Conservation (phyloP, 1,284 basidiomycete genomes). For the Sphaerobolus stellatus region DNA sequence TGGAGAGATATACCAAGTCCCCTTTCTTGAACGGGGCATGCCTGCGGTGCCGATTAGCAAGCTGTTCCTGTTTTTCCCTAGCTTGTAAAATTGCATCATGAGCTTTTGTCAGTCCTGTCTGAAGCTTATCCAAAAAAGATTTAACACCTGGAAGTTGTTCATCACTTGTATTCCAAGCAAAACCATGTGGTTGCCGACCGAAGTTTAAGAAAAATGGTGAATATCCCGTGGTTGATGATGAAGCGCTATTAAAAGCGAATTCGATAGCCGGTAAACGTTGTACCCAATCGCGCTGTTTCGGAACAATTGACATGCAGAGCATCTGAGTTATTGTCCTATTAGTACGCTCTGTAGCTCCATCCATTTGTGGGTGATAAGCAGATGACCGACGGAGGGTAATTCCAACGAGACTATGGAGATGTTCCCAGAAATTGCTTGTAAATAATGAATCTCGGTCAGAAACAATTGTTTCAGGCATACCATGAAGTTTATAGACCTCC, state of each 20-base stretch:
- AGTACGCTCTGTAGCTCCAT: slow-evolving; percentile 40
- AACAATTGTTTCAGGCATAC: slow-evolving; percentile 39
- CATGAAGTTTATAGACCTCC: slow-evolving; percentile 40
- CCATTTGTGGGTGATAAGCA: slow-evolving; percentile 45
- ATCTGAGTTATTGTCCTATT: slow-evolving; percentile 41
- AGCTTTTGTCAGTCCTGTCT: slow-evolving; percentile 26
- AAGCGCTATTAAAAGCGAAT: slow-evolving; percentile 33
- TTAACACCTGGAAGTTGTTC: slow-evolving; percentile 28
- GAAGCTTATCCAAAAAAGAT: slow-evolving; percentile 25
- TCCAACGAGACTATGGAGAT: slow-evolving; percentile 34
- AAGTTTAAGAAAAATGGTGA: slow-evolving; percentile 33
- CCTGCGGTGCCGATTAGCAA: slow-evolving; percentile 29
- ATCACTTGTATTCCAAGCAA: slow-evolving; percentile 27
- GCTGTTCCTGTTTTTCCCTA: slow-evolving; percentile 24
- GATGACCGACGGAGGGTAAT: slow-evolving; percentile 40
- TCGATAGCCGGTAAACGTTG: slow-evolving; percentile 35
- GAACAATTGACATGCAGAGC: slow-evolving; percentile 32
- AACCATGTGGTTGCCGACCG: slow-evolving; percentile 24
- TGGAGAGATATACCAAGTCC: slow-evolving; percentile 34
- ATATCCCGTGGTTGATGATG: slow-evolving; percentile 25
- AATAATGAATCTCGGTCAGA: slow-evolving; percentile 44
- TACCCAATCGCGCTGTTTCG: slow-evolving; percentile 40
- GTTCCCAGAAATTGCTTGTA: slow-evolving; percentile 43
- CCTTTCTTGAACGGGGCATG: slow-evolving; percentile 24
- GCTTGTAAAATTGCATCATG: slow-evolving; percentile 34